Conservation (phyloP, 306 rosid genomes). For the Hippophae gyantsensis region DNA sequence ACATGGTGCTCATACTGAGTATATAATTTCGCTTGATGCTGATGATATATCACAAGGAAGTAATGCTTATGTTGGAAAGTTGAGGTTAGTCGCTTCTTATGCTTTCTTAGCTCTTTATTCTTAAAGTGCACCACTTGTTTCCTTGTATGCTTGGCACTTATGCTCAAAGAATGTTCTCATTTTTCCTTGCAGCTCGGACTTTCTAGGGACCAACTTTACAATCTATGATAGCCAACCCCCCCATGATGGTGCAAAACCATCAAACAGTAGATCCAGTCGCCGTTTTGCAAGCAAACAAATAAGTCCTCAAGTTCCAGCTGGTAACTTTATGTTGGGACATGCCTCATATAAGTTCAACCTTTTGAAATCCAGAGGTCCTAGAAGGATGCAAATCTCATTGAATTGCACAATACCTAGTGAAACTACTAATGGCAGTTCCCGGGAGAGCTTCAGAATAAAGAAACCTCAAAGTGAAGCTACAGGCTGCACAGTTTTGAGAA, state of each 20-base stretch:
- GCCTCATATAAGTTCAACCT: conserved; percentile 92
- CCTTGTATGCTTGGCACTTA: too few species aligned
- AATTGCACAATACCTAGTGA: conserved; percentile 49
- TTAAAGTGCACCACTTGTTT: too few species aligned
- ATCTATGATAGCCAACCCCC: conserved; percentile 91
- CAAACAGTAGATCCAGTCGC: conserved; percentile 60
- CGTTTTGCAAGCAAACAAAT: conserved; percentile 96
- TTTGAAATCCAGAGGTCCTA: conserved; percentile 93
- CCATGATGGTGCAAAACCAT: conserved; percentile 84
- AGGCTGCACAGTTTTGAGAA: conserved; percentile 58
- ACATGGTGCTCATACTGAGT: conserved; percentile 79
- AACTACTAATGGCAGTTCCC: conserved; percentile 20
- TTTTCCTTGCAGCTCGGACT: conserved; percentile 67
- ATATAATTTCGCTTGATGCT: conserved; percentile 83
- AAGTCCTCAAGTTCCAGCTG: conserved; percentile 93
- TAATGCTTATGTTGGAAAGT: conserved; percentile 92
- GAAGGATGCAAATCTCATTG: conserved; percentile 80
- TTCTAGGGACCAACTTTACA: conserved; percentile 90
- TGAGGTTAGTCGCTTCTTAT: conserved; percentile 46
- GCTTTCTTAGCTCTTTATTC: neutral
- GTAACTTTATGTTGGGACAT: conserved; percentile 84
- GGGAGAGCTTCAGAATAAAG: conserved; percentile 24
- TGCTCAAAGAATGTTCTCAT: too few species aligned
- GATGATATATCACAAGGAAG: conserved; percentile 91
- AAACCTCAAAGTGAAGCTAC: conserved; percentile 26